Percentiles rank a stretch among this genome's conserved stretches.
Conservation (phyloP, 768 basidiomycete genomes). For the Suillus clintonianus region DNA sequence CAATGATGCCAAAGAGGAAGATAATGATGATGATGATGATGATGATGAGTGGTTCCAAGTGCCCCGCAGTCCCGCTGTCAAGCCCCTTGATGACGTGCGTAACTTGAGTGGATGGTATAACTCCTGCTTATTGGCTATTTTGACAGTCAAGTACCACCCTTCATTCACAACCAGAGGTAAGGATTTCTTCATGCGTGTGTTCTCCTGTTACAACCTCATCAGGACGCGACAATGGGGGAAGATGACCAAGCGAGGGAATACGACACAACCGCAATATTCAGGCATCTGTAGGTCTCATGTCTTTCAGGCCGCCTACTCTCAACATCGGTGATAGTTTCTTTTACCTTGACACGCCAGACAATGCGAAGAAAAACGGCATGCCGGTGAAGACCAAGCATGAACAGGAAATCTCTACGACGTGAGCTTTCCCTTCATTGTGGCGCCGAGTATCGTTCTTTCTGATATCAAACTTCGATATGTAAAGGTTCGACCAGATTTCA, state of each 20-base stretch:
- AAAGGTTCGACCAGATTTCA: conserved; percentile 57
- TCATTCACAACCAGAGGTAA: conserved; percentile 10
- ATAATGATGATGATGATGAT: conserved; percentile 38
- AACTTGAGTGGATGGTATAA: neutral
- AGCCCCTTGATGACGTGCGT: conserved; percentile 1
- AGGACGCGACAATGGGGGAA: conserved; percentile 71
- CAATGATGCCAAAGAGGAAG: conserved; percentile 49
- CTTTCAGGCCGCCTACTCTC: neutral
- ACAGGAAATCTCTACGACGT: conserved; percentile 57
- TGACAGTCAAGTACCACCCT: conserved; percentile 1
- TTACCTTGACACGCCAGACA: conserved; percentile 82
- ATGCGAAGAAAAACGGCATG: conserved; percentile 70
- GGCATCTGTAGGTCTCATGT: conserved; percentile 64
- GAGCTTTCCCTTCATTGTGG: conserved; percentile 13
- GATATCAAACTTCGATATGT: neutral
- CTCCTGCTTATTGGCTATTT: neutral
- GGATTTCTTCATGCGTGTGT: neutral
- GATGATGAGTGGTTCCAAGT: conserved; percentile 44
- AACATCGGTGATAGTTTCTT: conserved; percentile 59
- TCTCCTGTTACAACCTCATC: neutral
- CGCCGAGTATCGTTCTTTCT: neutral
- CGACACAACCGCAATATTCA: conserved; percentile 78
- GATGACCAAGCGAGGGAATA: conserved; percentile 71
- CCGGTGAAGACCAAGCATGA: conserved; percentile 53
- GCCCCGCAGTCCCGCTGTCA: neutral